Base-by-base conservation (phyloP, 768 basidiomycete species). In the Lactifluus volemus region DNA sequence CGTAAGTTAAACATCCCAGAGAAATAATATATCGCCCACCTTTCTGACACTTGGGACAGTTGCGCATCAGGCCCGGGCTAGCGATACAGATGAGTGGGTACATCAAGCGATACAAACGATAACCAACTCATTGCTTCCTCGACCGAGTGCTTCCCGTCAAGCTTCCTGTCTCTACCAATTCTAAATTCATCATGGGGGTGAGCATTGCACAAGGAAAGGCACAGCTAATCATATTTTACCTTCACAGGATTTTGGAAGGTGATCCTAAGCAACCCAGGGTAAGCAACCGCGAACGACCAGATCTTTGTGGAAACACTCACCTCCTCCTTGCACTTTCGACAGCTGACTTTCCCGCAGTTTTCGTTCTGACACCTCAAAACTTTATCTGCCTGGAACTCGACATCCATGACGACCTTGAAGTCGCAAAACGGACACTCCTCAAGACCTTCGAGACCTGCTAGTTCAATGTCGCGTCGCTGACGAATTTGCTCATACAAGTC, bases 361-460 rank as follows among this genome's bases (percentile, higher is more conserved):
- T 80, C 76, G 59, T 82, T 83, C 60, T 80, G 75, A 58, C 81
- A 82, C 64, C 76, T 68, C 58, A 79, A 78, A 57, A 77, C 61
- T 59, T 72, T 73, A 44, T 66, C 63, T 15, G 38, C 25, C 64
- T 75, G 71, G n/a, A 73, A 63, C 19, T 70, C 69, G 65, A 70
- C 72, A 76, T 85, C 70, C 78, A 88, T 80, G 45, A 74, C 73
- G 65, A 84, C 85, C 60, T 84, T 88, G 75, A 82, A 97, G 47
- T 92, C 90, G 73, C 94, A 97, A 65, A 86, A 90, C 4, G 94
- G 94, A 70, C 94, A 97, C 67, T 88, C 88, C 71, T 94, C 92
- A 12, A 96, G 76, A 5, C 84, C 84, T 49, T 90, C 89, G 39
- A 97, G 69, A 2, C 79, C 83, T 17, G 93, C 93, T 0, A 79